phyloP scores from a whole-genome alignment of 2,329 filamentous ascomycete species.

The Zymoseptoria brevis region DNA sequence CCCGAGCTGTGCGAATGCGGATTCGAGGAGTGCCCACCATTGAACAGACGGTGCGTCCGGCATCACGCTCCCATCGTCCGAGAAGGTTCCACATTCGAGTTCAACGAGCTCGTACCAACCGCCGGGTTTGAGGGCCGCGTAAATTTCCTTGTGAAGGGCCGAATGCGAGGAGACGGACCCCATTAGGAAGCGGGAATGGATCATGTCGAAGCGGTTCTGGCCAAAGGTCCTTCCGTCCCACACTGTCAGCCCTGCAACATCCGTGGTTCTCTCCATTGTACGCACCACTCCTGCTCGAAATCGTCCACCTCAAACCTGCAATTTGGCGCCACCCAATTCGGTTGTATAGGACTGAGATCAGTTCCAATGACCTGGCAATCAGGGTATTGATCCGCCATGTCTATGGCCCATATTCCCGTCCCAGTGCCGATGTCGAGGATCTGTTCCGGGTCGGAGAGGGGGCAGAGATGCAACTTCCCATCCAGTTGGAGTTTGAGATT shows the following conservation, averaged over 20 bases:
- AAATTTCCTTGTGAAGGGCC: conserved; percentile 26
- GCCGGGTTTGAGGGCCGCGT: conserved; percentile 32
- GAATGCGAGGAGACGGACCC: conserved; percentile 19
- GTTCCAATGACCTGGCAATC: conserved; percentile 30
- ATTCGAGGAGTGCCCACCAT: conserved; percentile 12
- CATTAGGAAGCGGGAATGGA: conserved; percentile 35
- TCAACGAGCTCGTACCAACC: conserved; percentile 40
- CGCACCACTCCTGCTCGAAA: conserved; percentile 26
- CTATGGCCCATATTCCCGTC: conserved; percentile 20
- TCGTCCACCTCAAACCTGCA: conserved; percentile 27
- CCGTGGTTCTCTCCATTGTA: background rate
- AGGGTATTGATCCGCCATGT: conserved; percentile 31
- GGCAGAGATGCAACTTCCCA: conserved; percentile 35
- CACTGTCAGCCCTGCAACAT: conserved; percentile 15
- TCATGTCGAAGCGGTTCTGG: conserved; percentile 33
- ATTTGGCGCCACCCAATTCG: conserved; percentile 20
- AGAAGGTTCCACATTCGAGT: conserved; percentile 33
- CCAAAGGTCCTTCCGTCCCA: conserved; percentile 31
- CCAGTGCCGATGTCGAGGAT: conserved; percentile 45
- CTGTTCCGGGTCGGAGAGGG: conserved; percentile 32
- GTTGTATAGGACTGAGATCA: conserved; percentile 30
- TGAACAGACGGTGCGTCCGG: conserved; percentile 15
- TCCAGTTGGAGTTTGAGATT: conserved; percentile 26
- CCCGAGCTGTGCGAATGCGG: conserved; percentile 18
- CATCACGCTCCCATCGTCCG: conserved; percentile 34